Evolutionary conservation across 2,329 filamentous ascomycete genomes (phyloP), one percentile per base, ranked within the genome.

Genomic region (Corniculantispora saksenae): DNA sequence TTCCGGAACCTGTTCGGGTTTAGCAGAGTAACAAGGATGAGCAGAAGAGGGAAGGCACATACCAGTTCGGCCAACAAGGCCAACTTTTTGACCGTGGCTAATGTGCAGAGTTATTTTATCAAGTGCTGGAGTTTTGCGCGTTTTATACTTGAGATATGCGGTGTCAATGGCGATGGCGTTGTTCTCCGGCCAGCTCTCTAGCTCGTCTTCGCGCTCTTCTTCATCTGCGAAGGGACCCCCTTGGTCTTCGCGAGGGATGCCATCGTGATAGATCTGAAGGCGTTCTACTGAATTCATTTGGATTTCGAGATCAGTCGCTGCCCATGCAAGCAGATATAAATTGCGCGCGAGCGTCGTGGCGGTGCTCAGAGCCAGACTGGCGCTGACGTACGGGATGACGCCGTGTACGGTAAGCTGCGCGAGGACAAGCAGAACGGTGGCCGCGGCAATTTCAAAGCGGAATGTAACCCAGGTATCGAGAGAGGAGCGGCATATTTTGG

Each of bases 401-500:
- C 45, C 53, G 32, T 43, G 10, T 0, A 64, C 17, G 19, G 61
- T 64, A 17, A 58, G 61, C 21, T 40, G 29, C 9, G 38, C 45
- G 23, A 64, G 61, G 9, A 58, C 61, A 13, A 64, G 43, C 4
- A 58, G 12, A 23, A 64, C 53, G 6, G 54, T 32, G 21, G 23
- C 45, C 3, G 61, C 54, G 10, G 54, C 54, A 7, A 53, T 15
- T n/a, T 64, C 61, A 23, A 45, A 27, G 54, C 61, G 45, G 17
- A 64, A 64, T 1, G 54, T 64, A 10, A 64, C 38, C 61, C 54
- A 64, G 8, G 61, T 64, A 32, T 64, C 61, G 8, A 64, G 61
- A 9, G 61, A 64, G 4, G 29, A 25, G 5, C 45, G 61, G 15
- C 45, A 58, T 29, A 64, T 64, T 17, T 45, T 51, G 29, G 54